Percentiles rank a stretch among this genome's conserved stretches.
Evolutionary conservation across 2,329 filamentous ascomycete genomes (phyloP).

Genomic region (Cephalotrichum gorgonifer): DNA sequence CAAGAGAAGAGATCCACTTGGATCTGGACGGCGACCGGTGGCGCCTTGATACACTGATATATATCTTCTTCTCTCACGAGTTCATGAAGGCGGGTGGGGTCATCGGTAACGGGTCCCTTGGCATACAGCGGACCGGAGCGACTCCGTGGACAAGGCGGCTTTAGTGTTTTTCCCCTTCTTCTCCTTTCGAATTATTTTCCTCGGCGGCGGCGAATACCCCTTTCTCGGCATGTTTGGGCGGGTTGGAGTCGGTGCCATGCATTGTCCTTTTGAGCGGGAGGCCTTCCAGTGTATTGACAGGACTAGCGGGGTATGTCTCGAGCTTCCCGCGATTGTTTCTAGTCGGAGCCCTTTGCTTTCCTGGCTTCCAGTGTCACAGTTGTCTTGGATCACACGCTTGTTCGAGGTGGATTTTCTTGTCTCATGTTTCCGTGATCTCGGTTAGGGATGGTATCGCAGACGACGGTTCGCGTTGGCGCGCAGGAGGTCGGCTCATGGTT

Average conservation of each 20-base stretch:
- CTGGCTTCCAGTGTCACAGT: not conserved
- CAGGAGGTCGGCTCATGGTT: too few species aligned
- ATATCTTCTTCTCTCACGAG: constrained; percentile 24
- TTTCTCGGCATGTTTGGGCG: not conserved
- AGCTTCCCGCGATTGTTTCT: not conserved
- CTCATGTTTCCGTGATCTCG: not conserved
- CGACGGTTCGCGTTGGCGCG: too few species aligned
- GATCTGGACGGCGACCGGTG: not conserved
- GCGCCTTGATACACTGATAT: constrained; percentile 13
- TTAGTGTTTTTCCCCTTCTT: not conserved
- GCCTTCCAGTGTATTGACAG: not conserved
- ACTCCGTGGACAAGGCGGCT: not conserved
- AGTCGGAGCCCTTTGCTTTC: not conserved
- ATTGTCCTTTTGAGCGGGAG: not conserved
- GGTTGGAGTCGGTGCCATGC: not conserved
- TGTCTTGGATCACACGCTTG: not conserved
- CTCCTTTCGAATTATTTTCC: not conserved
- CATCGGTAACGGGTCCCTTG: not conserved
- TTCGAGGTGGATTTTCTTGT: not conserved
- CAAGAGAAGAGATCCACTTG: not conserved
- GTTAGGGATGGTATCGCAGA: too few species aligned
- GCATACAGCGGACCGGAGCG: not conserved
- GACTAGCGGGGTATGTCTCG: not conserved
- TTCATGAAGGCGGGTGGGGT: constrained; percentile 13
- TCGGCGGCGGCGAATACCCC: not conserved